These are phyloP conservation scores for Acrocalymma vagum DNA, from an alignment of 2,329 filamentous ascomycete species.

Conservation along the genomic window DNA sequence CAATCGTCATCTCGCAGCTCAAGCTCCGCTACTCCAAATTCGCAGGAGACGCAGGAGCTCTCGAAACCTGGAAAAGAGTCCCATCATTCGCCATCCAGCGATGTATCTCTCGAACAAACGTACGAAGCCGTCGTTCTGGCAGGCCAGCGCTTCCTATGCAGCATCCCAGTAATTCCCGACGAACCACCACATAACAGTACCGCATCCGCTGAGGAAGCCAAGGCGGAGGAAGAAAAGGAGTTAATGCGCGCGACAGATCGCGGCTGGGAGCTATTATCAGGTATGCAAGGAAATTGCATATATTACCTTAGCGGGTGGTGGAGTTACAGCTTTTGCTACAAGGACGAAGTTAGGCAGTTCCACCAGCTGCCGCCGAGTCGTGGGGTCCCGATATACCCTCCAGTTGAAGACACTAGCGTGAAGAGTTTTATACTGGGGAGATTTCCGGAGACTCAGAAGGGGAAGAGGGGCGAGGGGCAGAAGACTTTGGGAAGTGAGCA, in stretches of 20 bases:
- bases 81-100: conserved; percentile 17
- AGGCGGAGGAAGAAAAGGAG: conserved; percentile 81
- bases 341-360: conserved; percentile 86
- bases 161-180: conserved; percentile 75
- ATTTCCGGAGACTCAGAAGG: conserved; percentile 49
- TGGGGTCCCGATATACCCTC: conserved; percentile 73
- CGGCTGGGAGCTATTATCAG: conserved; percentile 81
- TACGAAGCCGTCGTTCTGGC: conserved; percentile 81
- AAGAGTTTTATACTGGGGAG: conserved; percentile 80
- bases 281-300: conserved; percentile 81
- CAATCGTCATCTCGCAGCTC: conserved; percentile 32
- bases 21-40: conserved; percentile 33
- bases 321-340: conserved; percentile 96
- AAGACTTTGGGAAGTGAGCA: conserved; percentile 41
- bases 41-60: conserved; percentile 46
- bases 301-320: conserved; percentile 91
- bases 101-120: conserved; percentile 42
- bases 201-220: conserved; percentile 71
- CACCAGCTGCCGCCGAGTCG: conserved; percentile 79
- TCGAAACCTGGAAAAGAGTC: conserved; percentile 37
- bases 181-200: conserved; percentile 64
- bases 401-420: conserved; percentile 77
- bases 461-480: conserved; percentile 27
- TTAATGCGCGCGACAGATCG: conserved; percentile 77
- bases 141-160: conserved; percentile 80